phyloP scores from a whole-genome alignment of 2,329 filamentous ascomycete species.

The Beauveria pseudobassiana region DNA sequence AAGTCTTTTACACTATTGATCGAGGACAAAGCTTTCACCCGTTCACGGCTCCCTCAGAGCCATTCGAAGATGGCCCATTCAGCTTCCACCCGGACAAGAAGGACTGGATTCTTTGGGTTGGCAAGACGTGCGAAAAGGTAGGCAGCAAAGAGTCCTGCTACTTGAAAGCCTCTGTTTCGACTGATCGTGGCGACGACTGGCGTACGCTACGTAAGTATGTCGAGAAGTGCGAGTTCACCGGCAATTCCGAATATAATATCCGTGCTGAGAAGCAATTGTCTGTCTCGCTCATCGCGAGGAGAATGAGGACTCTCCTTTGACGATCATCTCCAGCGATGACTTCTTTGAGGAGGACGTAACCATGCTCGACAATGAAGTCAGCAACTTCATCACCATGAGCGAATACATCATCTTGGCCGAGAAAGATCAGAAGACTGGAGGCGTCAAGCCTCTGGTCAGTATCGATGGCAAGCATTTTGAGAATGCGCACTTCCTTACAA shows the following conservation, averaged over 20 bases:
- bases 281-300: constrained; percentile 52
- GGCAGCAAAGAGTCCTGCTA: constrained; percentile 54
- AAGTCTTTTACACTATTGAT: constrained; percentile 74
- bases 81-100: constrained; percentile 78
- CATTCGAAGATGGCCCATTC: constrained; percentile 39
- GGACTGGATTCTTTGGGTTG: constrained; percentile 91
- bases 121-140: constrained; percentile 56
- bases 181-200: constrained; percentile 77
- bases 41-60: constrained; percentile 61
- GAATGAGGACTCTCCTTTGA: constrained; percentile 51
- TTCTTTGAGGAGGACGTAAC: constrained; percentile 60
- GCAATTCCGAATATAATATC: constrained; percentile 48
- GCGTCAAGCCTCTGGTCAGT: constrained; percentile 71
- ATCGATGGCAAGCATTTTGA: constrained; percentile 80
- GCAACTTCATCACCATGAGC: constrained; percentile 87
- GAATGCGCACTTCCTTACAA: constrained; percentile 74
- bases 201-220: constrained; percentile 65
- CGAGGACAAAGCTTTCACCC: constrained; percentile 65
- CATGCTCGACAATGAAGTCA: constrained; percentile 50
- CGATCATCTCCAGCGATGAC: constrained; percentile 70
- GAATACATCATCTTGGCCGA: constrained; percentile 92
- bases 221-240: constrained; percentile 80
- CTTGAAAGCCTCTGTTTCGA: constrained; percentile 66
- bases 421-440: constrained; percentile 58
- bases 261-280: constrained; percentile 49